Evolutionary conservation across 106 monocot species (phyloP).

Genomic region (Acorus calamus): DNA sequence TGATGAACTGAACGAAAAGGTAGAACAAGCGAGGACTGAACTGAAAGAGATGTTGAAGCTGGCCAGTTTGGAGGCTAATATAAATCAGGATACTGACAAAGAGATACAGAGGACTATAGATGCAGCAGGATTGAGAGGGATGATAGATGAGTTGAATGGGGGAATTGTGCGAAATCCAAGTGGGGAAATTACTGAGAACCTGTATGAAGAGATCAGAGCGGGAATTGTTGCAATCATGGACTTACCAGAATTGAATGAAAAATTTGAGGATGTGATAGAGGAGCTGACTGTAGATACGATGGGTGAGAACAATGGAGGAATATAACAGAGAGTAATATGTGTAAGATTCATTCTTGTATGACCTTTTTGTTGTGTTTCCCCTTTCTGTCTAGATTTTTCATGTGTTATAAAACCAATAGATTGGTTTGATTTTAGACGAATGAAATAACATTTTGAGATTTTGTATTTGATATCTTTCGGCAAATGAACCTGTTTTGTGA

Average conservation of each 20-base stretch:
- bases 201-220: constrained; percentile 47
- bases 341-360: not conserved
- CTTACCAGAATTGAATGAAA: constrained; percentile 27
- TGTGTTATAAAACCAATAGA: too few relatives aligned
- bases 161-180: constrained; percentile 31
- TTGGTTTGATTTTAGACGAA: too few relatives aligned
- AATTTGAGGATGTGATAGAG: constrained; percentile 16
- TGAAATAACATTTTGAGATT: too few relatives aligned
- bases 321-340: not conserved
- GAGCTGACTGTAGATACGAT: constrained; percentile 19
- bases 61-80: constrained; percentile 33
- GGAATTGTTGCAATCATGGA: constrained; percentile 34
- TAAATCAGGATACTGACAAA: constrained; percentile 23
- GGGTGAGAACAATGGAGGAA: constrained; percentile 8
- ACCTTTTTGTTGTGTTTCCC: too few relatives aligned
- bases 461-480: too few relatives aligned
- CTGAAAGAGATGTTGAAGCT: constrained; percentile 41
- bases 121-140: constrained; percentile 28
- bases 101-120: constrained; percentile 51
- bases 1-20: constrained; percentile 26
- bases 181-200: constrained; percentile 26
- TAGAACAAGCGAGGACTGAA: constrained; percentile 33
- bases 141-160: constrained; percentile 40
- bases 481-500: too few relatives aligned
- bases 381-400: too few relatives aligned